Evolutionary conservation across 202 grass and related monocot genomes (phyloP).

Genomic region (Miscanthus sacchariflorus): DNA sequence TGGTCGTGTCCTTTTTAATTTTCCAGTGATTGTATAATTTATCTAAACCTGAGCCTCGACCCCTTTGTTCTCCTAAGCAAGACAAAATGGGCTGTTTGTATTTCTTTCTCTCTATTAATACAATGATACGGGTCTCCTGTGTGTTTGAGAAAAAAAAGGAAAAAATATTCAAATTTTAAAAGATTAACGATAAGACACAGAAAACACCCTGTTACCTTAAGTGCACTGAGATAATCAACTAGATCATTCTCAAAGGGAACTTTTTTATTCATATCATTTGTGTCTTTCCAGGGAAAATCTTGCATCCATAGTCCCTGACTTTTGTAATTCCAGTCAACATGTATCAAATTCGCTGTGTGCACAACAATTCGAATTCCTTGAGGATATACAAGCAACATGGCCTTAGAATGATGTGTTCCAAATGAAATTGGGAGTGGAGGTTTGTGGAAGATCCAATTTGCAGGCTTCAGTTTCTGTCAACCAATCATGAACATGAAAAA

Average conservation of each 20-base stretch:
- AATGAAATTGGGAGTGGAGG: slow-evolving; percentile 91
- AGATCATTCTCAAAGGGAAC: slow-evolving; percentile 84
- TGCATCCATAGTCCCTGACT: slow-evolving; percentile 93
- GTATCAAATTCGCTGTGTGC: slow-evolving; percentile 96
- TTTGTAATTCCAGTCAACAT: slow-evolving; percentile 99
- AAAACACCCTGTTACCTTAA: slow-evolving; percentile 73
- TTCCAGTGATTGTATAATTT: neutral
- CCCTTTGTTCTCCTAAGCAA: neutral
- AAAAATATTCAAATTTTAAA: neutral
- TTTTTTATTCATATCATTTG: slow-evolving; percentile 51
- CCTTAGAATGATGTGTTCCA: slow-evolving; percentile 98
- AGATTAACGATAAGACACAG: neutral
- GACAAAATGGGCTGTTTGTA: neutral
- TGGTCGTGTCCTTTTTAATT: neutral
- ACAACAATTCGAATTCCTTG: slow-evolving; percentile 87
- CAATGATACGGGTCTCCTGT: neutral
- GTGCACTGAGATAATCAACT: slow-evolving; percentile 80
- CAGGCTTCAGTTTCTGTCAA: slow-evolving; percentile 67
- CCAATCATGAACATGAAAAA: slow-evolving; percentile 39
- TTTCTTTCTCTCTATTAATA: neutral
- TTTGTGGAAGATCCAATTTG: slow-evolving; percentile 91
- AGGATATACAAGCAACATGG: slow-evolving; percentile 92
- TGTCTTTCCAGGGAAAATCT: slow-evolving; percentile 95
- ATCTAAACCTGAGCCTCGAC: neutral
- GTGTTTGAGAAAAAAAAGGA: neutral